These are phyloP conservation scores for Fusarium veterinarium DNA, from an alignment of 2,329 filamentous ascomycete genomes.

Conservation along the genomic window DNA sequence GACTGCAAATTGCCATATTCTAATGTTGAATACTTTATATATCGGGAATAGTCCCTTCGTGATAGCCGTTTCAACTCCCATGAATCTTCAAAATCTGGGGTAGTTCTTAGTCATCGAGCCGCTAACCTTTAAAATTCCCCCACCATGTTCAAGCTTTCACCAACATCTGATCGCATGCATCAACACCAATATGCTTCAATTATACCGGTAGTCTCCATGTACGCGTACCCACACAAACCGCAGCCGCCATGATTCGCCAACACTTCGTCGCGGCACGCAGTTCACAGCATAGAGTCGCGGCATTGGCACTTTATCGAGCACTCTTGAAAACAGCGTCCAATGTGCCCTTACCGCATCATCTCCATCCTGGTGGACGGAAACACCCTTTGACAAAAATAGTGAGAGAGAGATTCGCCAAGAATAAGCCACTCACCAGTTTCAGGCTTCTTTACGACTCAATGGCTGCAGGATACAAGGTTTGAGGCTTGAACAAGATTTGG, in stretches of 20 bases:
- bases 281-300: conserved; percentile 66
- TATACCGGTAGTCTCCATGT: background rate
- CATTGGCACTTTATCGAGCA: conserved; percentile 78
- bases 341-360: conserved; percentile 63
- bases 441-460: conserved; percentile 72
- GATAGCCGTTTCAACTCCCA: background rate
- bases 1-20: background rate
- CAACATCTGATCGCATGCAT: background rate
- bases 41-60: background rate
- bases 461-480: conserved; percentile 74
- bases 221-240: background rate
- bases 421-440: conserved; percentile 67
- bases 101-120: conserved; percentile 32
- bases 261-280: conserved; percentile 60
- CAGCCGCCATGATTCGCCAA: conserved; percentile 44
- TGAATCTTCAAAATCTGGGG: conserved; percentile 24
- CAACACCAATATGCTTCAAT: conserved; percentile 20
- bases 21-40: background rate
- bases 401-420: conserved; percentile 70
- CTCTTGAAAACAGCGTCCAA: conserved; percentile 69
- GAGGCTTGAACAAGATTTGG: background rate
- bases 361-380: conserved; percentile 40
- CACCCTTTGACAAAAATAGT: conserved; percentile 68
- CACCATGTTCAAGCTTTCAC: background rate
- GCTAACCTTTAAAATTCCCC: conserved; percentile 22